Evolutionary conservation across 352 stramenopile genomes (phyloP), one percentile per base, ranked within the genome.

Genomic region (Phytophthora cryptogea): DNA sequence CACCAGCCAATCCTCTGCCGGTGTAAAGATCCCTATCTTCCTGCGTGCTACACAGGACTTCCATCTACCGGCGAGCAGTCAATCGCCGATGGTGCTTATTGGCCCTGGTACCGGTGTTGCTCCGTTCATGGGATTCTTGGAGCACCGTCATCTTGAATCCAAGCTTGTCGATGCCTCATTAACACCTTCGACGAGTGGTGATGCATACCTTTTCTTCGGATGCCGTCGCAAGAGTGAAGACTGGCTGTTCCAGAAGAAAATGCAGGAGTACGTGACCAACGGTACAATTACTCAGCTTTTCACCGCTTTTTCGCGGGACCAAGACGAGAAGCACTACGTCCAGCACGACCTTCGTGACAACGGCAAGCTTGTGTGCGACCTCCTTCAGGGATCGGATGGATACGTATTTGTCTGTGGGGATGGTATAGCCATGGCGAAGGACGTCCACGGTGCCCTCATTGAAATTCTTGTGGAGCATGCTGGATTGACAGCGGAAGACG

Each of bases 371-470:
- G 64, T 98, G 30, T 64, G 75, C 4, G 66, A 96, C 26, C 67
- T 97, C 33, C 63, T 99, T 17, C 57, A 94, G 28, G 52, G 93
- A 26, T 59, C 83, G 9, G 66, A 79, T 10, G 96, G 86, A 31
- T 90, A 82, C 43, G 79, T 98, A 2, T 99, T 97, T 58, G 83
- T 99, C 23, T 99, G 96, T 54, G 96, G 96, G 36, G 96, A 99
- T 72, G 96, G 95, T 23, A 92, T 94, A 55, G 70, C 87, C 8
- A 99, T 99, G 96, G 95, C 90, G 26, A 97, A 90, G 58, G 95
- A 98, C 70, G 96, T 99, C 8, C 90, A 98, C 65, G 70, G 73
- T 8, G 74, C 89, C 6, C 80, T 99, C 8, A 70, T 78, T 0
- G 62, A 86, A 10, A 74, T 98, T 32, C 71, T 99, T 23, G 63